Evolutionary conservation across 2,329 filamentous ascomycete species (phyloP).

Genomic region (Geosmithia putterillii): DNA sequence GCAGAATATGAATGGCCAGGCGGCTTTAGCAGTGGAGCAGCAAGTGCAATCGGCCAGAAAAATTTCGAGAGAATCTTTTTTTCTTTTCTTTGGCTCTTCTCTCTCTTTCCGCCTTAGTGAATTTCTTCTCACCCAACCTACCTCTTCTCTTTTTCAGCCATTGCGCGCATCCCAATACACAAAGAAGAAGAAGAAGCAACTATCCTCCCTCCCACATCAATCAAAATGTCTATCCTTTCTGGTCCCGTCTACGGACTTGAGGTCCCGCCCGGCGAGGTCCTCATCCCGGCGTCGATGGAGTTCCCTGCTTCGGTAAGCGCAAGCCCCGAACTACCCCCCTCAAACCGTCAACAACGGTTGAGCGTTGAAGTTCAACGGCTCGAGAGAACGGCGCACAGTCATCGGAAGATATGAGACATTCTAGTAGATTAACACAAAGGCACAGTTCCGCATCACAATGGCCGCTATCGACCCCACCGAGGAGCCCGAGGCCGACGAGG

Average conservation of each 20-base stretch:
- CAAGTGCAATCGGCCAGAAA: conserved; percentile 10
- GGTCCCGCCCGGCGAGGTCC: conserved; percentile 73
- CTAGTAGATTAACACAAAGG: too few species aligned
- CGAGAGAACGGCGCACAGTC: too few species aligned
- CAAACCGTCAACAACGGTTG: too few species aligned
- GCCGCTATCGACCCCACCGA: conserved; percentile 89
- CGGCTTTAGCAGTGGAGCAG: conserved; percentile 1
- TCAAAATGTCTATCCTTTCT: conserved; percentile 43
- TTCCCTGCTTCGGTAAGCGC: conserved; percentile 72
- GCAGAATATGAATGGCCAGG: conserved; percentile 11
- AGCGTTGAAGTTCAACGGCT: too few species aligned
- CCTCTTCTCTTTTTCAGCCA: neutral
- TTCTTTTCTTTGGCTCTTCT: neutral
- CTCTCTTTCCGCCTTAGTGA: neutral
- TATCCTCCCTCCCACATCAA: conserved; percentile 2
- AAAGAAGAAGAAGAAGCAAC: neutral
- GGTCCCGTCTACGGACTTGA: conserved; percentile 87
- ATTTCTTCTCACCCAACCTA: neutral
- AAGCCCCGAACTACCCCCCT: neutral
- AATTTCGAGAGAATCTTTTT: conserved; percentile 15
- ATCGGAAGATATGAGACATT: too few species aligned
- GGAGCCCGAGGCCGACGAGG: conserved; percentile 51
- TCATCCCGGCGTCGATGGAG: conserved; percentile 67
- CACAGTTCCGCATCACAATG: conserved; percentile 94
- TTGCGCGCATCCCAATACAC: neutral